A percentile compares a stretch with the other conserved stretches of the same genome.
Evolutionary conservation across 208 protist species (phyloP).

Genomic region (Entamoeba moshkovskii): DNA sequence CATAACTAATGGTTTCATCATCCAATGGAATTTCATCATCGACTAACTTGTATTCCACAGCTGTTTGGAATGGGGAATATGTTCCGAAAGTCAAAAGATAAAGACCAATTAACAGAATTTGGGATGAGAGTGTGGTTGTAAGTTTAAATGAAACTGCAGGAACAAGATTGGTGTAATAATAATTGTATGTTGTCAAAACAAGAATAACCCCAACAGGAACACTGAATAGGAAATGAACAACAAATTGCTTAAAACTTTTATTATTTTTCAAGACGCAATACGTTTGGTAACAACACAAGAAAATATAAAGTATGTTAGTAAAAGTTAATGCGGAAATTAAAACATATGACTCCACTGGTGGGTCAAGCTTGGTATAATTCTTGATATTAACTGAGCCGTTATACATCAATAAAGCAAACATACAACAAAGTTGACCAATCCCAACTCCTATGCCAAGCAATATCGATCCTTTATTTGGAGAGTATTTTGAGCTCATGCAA

Average conservation of each 20-base stretch:
- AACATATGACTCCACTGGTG: background rate
- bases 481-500: background rate
- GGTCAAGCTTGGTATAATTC: background rate
- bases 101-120: background rate
- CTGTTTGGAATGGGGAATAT: background rate
- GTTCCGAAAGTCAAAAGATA: background rate
- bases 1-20: background rate
- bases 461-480: background rate
- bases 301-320: background rate
- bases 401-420: background rate
- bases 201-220: background rate
- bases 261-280: background rate
- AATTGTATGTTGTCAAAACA: background rate
- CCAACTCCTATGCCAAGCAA: background rate
- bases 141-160: background rate
- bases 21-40: background rate
- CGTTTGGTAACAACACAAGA: background rate
- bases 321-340: background rate
- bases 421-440: background rate
- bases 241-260: background rate
- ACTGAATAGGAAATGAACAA: background rate
- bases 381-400: background rate
- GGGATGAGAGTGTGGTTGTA: background rate
- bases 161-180: background rate
- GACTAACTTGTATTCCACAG: background rate